Evolutionary conservation across 768 basidiomycete genomes (phyloP), one percentile per base, ranked within the genome.

Genomic region (Pholiota microspora): DNA sequence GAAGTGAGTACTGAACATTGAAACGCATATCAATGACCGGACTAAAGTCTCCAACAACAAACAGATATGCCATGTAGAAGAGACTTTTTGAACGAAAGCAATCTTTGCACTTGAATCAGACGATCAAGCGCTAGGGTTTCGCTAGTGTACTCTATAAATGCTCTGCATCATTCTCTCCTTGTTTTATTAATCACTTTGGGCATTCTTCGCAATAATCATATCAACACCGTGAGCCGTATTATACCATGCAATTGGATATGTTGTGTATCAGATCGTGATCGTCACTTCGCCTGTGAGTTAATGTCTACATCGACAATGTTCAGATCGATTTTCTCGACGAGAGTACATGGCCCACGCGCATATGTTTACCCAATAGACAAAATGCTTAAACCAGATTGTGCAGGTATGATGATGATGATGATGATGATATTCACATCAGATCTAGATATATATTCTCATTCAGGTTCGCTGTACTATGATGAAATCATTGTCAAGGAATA

Each of bases 1-100:
- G 85, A 98, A 98, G 95, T 98, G 68, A 63, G 91, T 77, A 16
- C 32, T 45, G 24, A 28, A 47, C 21, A 31, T 29, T 35, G 27
- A 25, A 42, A 42, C 23, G 12, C 18, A 23, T 23, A 7, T 49
- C 5, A 31, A 42, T 49, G 21, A 45, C 40, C n/a, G 25, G 16
- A 23, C 32, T 53, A 52, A 56, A 60, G 34, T 45, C 24, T 31
- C n/a, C 16, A 45, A 6, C 29, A 31, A 31, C 49, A 13, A 36
- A 10, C 25, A 77, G 76, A 65, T 75, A 77, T 69, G 77, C 83
- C 59, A 83, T 84, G 82, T 84, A 82, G 71, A 60, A 57, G 51
- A 53, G 36, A 24, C 51, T 57, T 45, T 56, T 58, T 46, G 54
- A 59, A 44, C 45, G 46, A 51, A 63, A 59, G 57, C 58, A 62